Base-by-base conservation (phyloP, 139 green algal genomes). In the Trebouxia sp. region DNA sequence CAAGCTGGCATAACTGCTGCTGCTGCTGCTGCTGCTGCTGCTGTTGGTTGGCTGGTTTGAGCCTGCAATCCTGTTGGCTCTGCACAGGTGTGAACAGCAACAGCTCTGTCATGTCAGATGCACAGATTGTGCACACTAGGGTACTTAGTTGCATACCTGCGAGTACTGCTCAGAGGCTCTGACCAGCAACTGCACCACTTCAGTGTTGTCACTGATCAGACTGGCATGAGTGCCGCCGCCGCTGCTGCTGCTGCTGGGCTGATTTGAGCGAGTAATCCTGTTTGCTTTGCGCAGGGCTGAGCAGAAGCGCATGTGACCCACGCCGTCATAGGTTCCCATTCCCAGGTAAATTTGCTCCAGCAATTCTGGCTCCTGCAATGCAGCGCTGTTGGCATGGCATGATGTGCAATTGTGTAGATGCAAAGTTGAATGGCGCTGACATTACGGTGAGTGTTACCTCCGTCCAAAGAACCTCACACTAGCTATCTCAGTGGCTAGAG, bases 351-450 rank as follows among this genome's bases (percentile, higher is more conserved):
- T 62, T 76, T 88, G 76, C 65, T 92, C 84, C 65, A 94, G 83
- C 76, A 94, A 82, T 75, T 90, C 90, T 5, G 90, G 86, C 82
- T 94, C 90, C 89, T 92, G 78, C 47, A 69, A 2, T 2, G 30
- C 58, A 41, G 24, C 58, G 22, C 28, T 9, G 5, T 39, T n/a
- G n/a, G n/a, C 9, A 69, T 42, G 35, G 4, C 55, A 35, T 65
- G 22, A 35, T 9, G 6, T 65, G 24, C n/a, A n/a, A n/a, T n/a
- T n/a, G n/a, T n/a, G n/a, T n/a, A n/a, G n/a, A n/a, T n/a, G n/a
- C n/a, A n/a, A n/a, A n/a, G n/a, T n/a, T n/a, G n/a, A n/a, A n/a
- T n/a, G n/a, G n/a, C n/a, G n/a, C n/a, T n/a, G n/a, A n/a, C n/a
- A n/a, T n/a, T n/a, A n/a, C n/a, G n/a, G n/a, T n/a, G n/a, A n/a